Evolutionary conservation across 2,329 filamentous ascomycete species (phyloP).

Genomic region (Lecanicillium sp.): DNA sequence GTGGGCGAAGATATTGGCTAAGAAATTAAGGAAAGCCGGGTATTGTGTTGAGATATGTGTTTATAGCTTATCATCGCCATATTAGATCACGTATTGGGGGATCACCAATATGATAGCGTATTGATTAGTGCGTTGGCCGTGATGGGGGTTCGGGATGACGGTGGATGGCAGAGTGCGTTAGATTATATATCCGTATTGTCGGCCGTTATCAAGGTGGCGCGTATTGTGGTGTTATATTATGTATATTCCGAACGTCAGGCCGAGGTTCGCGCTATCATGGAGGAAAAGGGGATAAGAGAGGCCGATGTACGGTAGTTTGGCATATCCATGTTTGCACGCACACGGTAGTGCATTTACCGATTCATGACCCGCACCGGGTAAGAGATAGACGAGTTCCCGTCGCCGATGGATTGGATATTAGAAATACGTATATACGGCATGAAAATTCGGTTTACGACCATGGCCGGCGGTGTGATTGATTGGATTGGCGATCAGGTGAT

Average conservation of each 20-base stretch:
- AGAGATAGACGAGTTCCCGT: not conserved
- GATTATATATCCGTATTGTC: not conserved
- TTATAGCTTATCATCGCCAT: not conserved
- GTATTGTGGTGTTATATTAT: not conserved
- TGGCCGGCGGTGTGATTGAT: not conserved
- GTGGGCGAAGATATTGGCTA: not conserved
- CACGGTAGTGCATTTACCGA: not conserved
- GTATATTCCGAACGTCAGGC: not conserved
- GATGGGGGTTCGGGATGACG: not conserved
- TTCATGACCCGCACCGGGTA: not conserved
- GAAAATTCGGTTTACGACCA: constrained; percentile 1
- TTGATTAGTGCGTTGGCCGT: not conserved
- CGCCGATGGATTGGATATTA: constrained; percentile 3
- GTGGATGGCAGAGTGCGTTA: not conserved
- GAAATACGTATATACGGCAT: not conserved
- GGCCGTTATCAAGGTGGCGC: not conserved
- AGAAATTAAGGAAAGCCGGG: not conserved
- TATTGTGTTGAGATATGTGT: not conserved
- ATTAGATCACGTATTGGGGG: not conserved
- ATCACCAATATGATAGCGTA: not conserved
- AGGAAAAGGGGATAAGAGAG: not conserved
- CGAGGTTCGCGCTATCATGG: too few species aligned
- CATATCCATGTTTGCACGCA: not conserved
- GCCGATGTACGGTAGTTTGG: not conserved
- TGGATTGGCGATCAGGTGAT: not conserved